These are phyloP conservation scores for Candida neerlandica DNA, from an alignment of 1,139 yeast species.

Conservation along the genomic window DNA sequence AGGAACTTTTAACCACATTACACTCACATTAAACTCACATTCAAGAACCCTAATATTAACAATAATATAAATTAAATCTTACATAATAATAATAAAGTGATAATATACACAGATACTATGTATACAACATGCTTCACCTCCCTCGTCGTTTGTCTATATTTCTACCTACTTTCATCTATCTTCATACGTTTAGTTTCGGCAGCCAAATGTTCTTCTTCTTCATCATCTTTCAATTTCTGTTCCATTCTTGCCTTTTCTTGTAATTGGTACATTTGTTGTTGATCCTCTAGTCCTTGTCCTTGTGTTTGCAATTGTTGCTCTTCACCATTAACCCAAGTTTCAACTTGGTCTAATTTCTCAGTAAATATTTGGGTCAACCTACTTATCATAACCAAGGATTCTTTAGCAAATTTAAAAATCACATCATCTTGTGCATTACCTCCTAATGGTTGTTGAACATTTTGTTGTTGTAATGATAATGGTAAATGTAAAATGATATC, in stretches of 20 bases:
- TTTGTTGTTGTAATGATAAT: slow-evolving; percentile 28
- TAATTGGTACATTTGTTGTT: no score
- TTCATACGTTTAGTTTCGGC: slow-evolving; percentile 19
- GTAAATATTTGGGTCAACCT: slow-evolving; percentile 82
- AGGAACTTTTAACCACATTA: no score
- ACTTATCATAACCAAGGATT: slow-evolving; percentile 84
- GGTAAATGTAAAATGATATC: slow-evolving; percentile 79
- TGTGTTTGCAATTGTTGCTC: slow-evolving; percentile 19
- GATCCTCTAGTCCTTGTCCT: not conserved
- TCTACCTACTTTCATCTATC: slow-evolving; percentile 11
- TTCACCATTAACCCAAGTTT: slow-evolving; percentile 70
- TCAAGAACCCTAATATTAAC: no score
- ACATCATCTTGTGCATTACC: slow-evolving; percentile 49
- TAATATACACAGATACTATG: no score
- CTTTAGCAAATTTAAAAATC: slow-evolving; percentile 81
- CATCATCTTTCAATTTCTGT: slow-evolving; percentile 6
- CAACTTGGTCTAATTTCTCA: slow-evolving; percentile 82
- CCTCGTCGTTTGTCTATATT: not conserved
- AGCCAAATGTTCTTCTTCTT: slow-evolving; percentile 12
- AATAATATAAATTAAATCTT: no score
- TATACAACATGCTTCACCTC: no score
- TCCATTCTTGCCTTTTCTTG: slow-evolving; percentile 2
- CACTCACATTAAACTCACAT: no score
- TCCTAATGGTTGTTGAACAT: slow-evolving; percentile 9
- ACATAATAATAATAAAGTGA: not conserved